Evolutionary conservation across 2,329 filamentous ascomycete species (phyloP).

Genomic region (Pleurostoma richardsiae): DNA sequence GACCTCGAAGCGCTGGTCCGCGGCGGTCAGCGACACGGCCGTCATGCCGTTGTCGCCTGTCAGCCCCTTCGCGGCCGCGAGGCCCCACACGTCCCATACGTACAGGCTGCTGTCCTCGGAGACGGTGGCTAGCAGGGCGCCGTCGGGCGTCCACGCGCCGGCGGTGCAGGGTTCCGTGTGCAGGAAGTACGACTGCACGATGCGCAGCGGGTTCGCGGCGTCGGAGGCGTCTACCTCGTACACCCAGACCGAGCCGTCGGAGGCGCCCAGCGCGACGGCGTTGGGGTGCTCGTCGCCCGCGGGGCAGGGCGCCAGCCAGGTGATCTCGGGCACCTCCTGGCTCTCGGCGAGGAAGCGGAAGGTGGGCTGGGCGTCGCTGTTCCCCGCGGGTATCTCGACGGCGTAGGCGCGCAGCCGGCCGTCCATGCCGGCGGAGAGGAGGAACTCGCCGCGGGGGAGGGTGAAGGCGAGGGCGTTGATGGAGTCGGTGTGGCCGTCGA

Average conservation of each 20-base stretch:
- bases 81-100: conserved; percentile 88
- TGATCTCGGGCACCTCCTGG: conserved; percentile 91
- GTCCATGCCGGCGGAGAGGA: conserved; percentile 84
- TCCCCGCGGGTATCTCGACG: conserved; percentile 36
- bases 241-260: conserved; percentile 92
- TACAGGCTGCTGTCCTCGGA: conserved; percentile 84
- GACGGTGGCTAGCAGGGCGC: conserved; percentile 79
- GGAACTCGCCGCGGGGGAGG: conserved; percentile 73
- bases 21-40: conserved; percentile 69
- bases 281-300: conserved; percentile 62
- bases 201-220: conserved; percentile 58
- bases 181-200: conserved; percentile 87
- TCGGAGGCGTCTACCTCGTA: conserved; percentile 75
- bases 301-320: conserved; percentile 80
- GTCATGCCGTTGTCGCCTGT: conserved; percentile 52
- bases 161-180: conserved; percentile 85
- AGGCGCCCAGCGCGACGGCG: conserved; percentile 80
- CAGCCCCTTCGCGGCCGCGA: conserved; percentile 56
- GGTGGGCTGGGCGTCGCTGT: conserved; percentile 29
- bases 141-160: conserved; percentile 85
- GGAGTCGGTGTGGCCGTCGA: conserved; percentile 90
- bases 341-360: conserved; percentile 67
- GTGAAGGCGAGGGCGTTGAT: conserved; percentile 86
- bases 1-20: conserved; percentile 86
- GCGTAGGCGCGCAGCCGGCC: conserved; percentile 73